Evolutionary conservation across 208 protist species (phyloP), one percentile per base, ranked within the genome.

Genomic region (Phytomonas serpens): DNA sequence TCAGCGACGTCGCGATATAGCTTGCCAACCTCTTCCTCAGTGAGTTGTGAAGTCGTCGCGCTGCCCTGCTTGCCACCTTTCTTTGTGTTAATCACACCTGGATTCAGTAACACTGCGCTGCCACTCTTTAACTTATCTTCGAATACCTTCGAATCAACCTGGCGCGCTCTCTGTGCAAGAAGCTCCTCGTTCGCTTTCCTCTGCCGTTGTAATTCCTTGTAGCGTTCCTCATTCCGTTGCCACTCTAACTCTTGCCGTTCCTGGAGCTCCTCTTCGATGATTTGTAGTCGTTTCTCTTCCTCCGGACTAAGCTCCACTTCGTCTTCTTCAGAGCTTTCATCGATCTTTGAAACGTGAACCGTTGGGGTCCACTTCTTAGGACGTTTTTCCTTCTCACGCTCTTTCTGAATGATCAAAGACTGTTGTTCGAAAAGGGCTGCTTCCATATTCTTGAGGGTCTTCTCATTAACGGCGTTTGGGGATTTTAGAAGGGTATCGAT

Each of bases 31-130:
- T 88, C 82, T 67, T 90, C 84, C 31, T 70, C 64, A 23, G 78
- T 80, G 29, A 86, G 67, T 69, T 85, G 73, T 40, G 75, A 80
- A 23, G 70, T 38, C 38, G 52, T 65, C 86, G 27, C 70, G 47
- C 67, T 76, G 19, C 77, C 69, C 63, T 80, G 80, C 72, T 85
- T 84, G 52, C 77, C 77, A 27, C 84, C 80, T 61, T 77, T 88
- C 70, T 83, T 84, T 19, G 74, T 83, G 38, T 36, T 62, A 11
- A 78, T 78, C 1, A 5, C 27, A 42, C 87, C 84, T 3, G 79
- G 66, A 76, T 93, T 90, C 32, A 95, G 76, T 74, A 92, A 79
- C 47, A 86, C 84, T 23, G 77, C 88, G 30, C 77, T 83, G 30
- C 78, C 75, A 63, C 77, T 76, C 76, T 89, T 73, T 37, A 90